These are phyloP conservation scores for Candida arabinofermentans DNA, from an alignment of 805 yeast genomes.

Conservation along the genomic window DNA sequence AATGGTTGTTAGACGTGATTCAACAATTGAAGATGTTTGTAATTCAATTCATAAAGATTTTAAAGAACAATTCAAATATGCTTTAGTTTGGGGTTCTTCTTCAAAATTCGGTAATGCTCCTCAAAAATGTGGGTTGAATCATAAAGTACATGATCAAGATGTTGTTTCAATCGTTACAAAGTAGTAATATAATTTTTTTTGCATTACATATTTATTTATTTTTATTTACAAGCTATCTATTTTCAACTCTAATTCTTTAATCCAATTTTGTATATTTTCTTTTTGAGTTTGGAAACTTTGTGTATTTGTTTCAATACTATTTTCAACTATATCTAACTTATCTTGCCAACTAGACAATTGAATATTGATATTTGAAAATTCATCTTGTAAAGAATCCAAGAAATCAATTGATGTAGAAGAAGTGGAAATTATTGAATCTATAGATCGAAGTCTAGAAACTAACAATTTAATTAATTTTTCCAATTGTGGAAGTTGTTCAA, in stretches of 20 bases:
- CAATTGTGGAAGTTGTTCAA: slow-evolving; percentile 17
- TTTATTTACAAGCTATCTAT: neutral
- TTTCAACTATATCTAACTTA: slow-evolving; percentile 19
- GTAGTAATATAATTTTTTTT: slow-evolving; percentile 28
- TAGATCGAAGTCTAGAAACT: slow-evolving; percentile 15
- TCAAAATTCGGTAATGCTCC: slow-evolving; percentile 83
- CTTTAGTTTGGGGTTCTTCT: slow-evolving; percentile 94
- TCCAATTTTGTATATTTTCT: slow-evolving; percentile 12
- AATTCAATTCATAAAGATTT: slow-evolving; percentile 90
- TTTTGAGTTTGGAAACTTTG: slow-evolving; percentile 9
- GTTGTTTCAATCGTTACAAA: slow-evolving; percentile 89
- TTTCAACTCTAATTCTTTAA: slow-evolving; percentile 8
- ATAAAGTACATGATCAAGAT: slow-evolving; percentile 85
- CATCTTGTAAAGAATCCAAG: slow-evolving; percentile 12
- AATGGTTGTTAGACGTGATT: slow-evolving; percentile 77
- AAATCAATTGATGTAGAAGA: slow-evolving; percentile 8
- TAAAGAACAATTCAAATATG: slow-evolving; percentile 88
- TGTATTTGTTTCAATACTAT: slow-evolving; percentile 6
- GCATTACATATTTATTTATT: neutral
- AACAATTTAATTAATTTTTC: slow-evolving; percentile 15
- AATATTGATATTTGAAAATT: slow-evolving; percentile 14
- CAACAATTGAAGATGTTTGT: slow-evolving; percentile 83
- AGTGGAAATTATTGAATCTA: slow-evolving; percentile 12
- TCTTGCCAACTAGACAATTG: slow-evolving; percentile 21
- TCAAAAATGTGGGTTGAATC: slow-evolving; percentile 90